Conservation (phyloP, 495 filamentous ascomycete species). For the Xeromyces bisporus region DNA sequence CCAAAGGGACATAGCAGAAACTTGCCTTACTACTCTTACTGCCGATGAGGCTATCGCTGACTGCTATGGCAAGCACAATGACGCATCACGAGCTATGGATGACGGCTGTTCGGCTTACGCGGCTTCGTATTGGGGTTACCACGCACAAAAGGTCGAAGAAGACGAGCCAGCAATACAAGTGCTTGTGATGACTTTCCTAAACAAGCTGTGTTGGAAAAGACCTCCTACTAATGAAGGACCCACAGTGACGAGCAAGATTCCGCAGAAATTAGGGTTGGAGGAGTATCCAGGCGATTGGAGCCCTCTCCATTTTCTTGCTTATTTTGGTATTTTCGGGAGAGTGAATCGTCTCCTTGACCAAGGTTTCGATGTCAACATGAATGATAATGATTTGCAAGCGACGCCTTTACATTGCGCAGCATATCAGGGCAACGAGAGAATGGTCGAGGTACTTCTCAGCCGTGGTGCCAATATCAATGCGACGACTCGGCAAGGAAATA, state of each 20-base stretch:
- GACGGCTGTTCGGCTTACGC: slow-evolving; percentile 13
- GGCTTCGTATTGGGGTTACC: slow-evolving; percentile 16
- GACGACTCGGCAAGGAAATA: slow-evolving; percentile 7
- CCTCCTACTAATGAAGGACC: slow-evolving; percentile 9
- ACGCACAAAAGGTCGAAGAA: slow-evolving; percentile 12
- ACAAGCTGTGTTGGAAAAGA: slow-evolving; percentile 19
- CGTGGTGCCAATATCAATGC: slow-evolving; percentile 13
- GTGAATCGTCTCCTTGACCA: slow-evolving; percentile 15
- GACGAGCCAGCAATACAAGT: slow-evolving; percentile 20
- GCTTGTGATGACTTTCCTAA: slow-evolving; percentile 16
- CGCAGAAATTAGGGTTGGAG: slow-evolving; percentile 10
- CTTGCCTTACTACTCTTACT: slow-evolving; percentile 12
- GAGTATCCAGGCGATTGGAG: slow-evolving; percentile 16
- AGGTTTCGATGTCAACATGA: slow-evolving; percentile 10
- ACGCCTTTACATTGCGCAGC: slow-evolving; percentile 23
- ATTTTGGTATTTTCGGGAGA: slow-evolving; percentile 12
- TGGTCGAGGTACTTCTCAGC: slow-evolving; percentile 20
- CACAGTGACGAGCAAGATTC: slow-evolving; percentile 5
- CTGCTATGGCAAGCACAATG: slow-evolving; percentile 11
- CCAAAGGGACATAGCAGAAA: slow-evolving; percentile 16
- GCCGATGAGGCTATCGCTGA: slow-evolving; percentile 20
- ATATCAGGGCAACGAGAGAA: slow-evolving; percentile 19
- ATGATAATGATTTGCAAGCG: slow-evolving; percentile 10
- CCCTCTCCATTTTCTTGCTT: slow-evolving; percentile 15
- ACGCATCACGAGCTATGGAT: slow-evolving; percentile 1